A percentile compares a stretch with the other conserved stretches of the same genome.
These are phyloP conservation scores for Heliamphora exappendiculata DNA, from an alignment of 148 eudicot genomes.

Conservation along the genomic window DNA sequence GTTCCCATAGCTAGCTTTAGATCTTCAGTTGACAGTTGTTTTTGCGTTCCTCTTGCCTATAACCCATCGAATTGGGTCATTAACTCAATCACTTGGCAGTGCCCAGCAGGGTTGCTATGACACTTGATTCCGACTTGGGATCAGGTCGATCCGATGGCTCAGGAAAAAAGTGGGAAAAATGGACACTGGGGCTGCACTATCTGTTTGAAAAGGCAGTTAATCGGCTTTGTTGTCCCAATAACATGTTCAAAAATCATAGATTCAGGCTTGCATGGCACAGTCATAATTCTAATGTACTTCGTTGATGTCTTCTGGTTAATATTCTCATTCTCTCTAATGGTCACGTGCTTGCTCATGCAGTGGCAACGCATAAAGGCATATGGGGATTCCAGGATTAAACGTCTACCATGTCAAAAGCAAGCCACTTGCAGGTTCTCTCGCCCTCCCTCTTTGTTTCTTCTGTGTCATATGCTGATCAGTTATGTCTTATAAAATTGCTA, in stretches of 20 bases:
- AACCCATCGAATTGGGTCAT: background rate
- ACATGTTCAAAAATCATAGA: constrained; percentile 21
- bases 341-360: constrained; percentile 15
- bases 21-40: constrained; percentile 8
- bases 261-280: background rate
- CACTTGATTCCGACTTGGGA: constrained; percentile 22
- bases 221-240: constrained; percentile 45
- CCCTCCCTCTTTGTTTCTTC: background rate
- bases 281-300: background rate
- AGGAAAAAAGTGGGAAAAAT: constrained; percentile 37
- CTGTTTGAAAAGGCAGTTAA: constrained; percentile 42
- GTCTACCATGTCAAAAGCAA: constrained; percentile 50
- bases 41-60: background rate
- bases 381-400: constrained; percentile 37
- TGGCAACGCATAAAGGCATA: constrained; percentile 49
- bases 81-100: constrained; percentile 4
- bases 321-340: background rate
- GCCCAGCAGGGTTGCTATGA: constrained; percentile 10
- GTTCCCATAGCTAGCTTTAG: constrained; percentile 20
- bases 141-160: constrained; percentile 21
- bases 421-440: constrained; percentile 34
- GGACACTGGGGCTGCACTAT: constrained; percentile 40
- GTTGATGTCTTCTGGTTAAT: background rate
- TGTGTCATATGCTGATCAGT: background rate
- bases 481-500: background rate